Base-by-base conservation (phyloP, 805 yeast species). In the Starmera dryadoides region DNA sequence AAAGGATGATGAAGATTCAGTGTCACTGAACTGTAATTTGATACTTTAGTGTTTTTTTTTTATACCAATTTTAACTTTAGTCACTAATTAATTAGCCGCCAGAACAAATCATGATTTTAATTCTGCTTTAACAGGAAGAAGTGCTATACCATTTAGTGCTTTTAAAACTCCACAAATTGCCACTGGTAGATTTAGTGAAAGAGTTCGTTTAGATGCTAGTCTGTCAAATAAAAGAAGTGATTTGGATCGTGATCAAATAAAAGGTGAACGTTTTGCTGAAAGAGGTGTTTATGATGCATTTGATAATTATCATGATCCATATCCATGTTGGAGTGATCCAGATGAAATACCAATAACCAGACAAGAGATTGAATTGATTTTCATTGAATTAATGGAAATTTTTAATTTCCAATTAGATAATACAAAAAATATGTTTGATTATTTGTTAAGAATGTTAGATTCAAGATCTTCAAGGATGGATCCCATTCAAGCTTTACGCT, bases 141-240 rank as follows among this genome's bases (percentile, higher is more conserved):
- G 59, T 33, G 50, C 78, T 7, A 73, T 76, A 63, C 93, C 95
- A 0, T 87, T 85, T 52, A 95, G 96, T 44, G 96, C 96, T 33
- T 87, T 88, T 91, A 95, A 87, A 64, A 85, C 87, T 49, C 95
- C 95, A 36, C 86, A 86, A 56, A 76, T 86, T 56, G 85, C 95
- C 2, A 86, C 85, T 60, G 88, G 86, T 6, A 82, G 73, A 34
- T 69, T 75, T 73, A 63, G 62, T 37, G 70, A 69, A 23, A 40
- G 48, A 38, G 45, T 64, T 34, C 64, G 59, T 33, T 47, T 50
- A 20, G 37, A 59, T 26, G 63, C 68, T 11, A 60, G 51, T 21
- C n/a, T 4, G 9, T 12, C 21, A 15, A 31, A 17, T 18, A 31
- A 31, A 10, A 19, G 21, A 17, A 17, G 53, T 14, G 56, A 53